Evolutionary conservation across 2,329 filamentous ascomycete genomes (phyloP).

Genomic region (Penicillium sp.): DNA sequence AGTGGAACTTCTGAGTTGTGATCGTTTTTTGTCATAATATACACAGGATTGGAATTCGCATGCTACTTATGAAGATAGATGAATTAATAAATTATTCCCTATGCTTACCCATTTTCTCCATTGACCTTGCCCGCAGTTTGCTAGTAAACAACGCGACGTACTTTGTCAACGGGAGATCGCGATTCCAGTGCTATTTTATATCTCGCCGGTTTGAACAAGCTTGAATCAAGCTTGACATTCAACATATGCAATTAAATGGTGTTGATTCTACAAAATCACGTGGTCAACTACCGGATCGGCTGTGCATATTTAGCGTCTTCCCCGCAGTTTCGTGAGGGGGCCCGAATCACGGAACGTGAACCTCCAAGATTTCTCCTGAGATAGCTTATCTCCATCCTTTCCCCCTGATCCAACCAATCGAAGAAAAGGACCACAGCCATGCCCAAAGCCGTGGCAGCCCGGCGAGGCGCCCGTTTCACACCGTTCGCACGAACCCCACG

Average conservation of each 20-base stretch:
- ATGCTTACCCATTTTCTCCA: too few relatives aligned
- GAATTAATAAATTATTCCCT: too few relatives aligned
- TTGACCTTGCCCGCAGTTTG: too few relatives aligned
- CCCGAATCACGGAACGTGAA: not conserved
- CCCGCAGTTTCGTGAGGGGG: slow-evolving; percentile 1
- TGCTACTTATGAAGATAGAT: too few relatives aligned
- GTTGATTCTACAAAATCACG: not conserved
- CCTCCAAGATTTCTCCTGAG: not conserved
- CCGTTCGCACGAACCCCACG: not conserved
- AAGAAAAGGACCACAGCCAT: not conserved
- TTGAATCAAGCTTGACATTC: not conserved
- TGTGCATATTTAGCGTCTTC: not conserved
- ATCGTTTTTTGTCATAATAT: not conserved
- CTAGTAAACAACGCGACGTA: too few relatives aligned
- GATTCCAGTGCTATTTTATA: too few relatives aligned
- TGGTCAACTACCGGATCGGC: not conserved
- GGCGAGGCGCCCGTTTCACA: not conserved
- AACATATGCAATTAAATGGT: not conserved
- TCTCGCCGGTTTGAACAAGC: too few relatives aligned
- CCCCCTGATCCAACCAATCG: not conserved
- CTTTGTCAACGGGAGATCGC: too few relatives aligned
- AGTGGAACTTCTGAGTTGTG: slow-evolving; percentile 18
- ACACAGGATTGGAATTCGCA: not conserved
- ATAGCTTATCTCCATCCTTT: not conserved
- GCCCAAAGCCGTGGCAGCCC: not conserved